Percentiles rank a stretch among this genome's conserved stretches.
These are phyloP conservation scores for Dentipellis sp. DNA, from an alignment of 768 basidiomycete genomes.

Conservation along the genomic window DNA sequence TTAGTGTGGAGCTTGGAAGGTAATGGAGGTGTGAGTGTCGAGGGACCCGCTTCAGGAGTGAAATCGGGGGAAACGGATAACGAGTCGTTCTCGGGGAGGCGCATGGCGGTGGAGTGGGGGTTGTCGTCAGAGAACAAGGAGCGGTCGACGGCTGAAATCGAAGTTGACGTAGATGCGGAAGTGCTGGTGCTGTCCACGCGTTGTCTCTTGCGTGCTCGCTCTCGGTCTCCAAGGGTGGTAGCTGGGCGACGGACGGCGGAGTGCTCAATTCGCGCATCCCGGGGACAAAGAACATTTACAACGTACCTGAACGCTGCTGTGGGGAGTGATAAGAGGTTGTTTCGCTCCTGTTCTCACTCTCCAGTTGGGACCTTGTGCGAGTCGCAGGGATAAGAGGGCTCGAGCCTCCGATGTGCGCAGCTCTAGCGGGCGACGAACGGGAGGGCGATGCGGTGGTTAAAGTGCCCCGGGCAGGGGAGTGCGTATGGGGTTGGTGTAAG, in stretches of 20 bases:
- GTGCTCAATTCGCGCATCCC: neutral
- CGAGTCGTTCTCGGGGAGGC: constrained; percentile 11
- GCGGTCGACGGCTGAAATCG: constrained; percentile 16
- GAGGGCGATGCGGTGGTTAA: neutral
- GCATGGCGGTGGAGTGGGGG: constrained; percentile 8
- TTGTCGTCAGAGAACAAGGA: constrained; percentile 11
- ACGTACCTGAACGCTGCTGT: constrained; percentile 4
- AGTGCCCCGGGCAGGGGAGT: constrained; percentile 3
- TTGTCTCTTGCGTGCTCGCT: constrained; percentile 58
- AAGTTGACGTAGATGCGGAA: constrained; percentile 26
- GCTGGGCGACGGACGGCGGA: neutral
- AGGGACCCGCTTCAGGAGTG: constrained; percentile 7
- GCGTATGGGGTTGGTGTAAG: constrained; percentile 3
- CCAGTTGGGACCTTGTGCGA: constrained; percentile 14
- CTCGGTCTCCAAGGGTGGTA: constrained; percentile 9
- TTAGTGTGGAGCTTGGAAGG: constrained; percentile 16
- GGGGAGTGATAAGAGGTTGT: constrained; percentile 2
- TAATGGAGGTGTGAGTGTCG: constrained; percentile 2
- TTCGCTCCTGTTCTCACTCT: constrained; percentile 13
- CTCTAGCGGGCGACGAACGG: neutral
- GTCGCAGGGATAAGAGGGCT: constrained; percentile 13
- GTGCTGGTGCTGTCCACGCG: constrained; percentile 37
- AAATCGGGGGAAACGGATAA: constrained; percentile 7
- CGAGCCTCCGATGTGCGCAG: constrained; percentile 5
- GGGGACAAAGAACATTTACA: neutral